These are phyloP conservation scores for Astragalus membranaceus DNA, from an alignment of 306 rosid genomes.

Conservation along the genomic window DNA sequence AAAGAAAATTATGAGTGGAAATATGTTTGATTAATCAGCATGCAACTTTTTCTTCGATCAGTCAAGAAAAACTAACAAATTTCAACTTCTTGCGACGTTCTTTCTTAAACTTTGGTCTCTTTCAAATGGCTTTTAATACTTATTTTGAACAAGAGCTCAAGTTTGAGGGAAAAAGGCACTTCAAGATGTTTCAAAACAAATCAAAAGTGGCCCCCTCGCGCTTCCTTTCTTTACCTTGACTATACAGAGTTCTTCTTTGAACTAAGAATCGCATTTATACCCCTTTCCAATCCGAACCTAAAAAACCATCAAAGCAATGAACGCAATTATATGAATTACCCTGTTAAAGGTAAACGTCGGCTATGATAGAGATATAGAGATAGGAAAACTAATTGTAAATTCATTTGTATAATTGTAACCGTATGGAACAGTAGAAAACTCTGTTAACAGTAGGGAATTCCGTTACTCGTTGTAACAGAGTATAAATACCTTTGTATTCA, in stretches of 20 bases:
- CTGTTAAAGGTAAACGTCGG: slow-evolving; percentile 23
- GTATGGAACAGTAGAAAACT: too few species aligned
- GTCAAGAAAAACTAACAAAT: neutral
- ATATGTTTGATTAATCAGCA: neutral
- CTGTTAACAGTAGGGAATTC: too few species aligned
- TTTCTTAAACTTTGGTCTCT: slow-evolving; percentile 23
- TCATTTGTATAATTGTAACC: too few species aligned
- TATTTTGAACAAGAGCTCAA: slow-evolving; percentile 38
- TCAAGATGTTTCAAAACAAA: slow-evolving; percentile 28
- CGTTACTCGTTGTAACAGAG: too few species aligned
- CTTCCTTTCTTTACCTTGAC: slow-evolving; percentile 53
- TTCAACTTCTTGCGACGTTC: slow-evolving; percentile 52
- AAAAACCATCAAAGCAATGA: slow-evolving; percentile 19
- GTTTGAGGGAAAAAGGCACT: slow-evolving; percentile 16
- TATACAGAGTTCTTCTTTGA: slow-evolving; percentile 36
- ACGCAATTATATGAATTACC: too few species aligned
- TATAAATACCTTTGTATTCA: too few species aligned
- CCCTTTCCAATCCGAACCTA: neutral
- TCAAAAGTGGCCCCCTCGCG: slow-evolving; percentile 18
- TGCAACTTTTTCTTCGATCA: neutral
- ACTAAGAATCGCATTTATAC: slow-evolving; percentile 20
- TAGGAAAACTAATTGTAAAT: too few species aligned
- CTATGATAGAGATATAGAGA: too few species aligned
- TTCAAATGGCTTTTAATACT: slow-evolving; percentile 27
- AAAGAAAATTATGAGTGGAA: neutral